A percentile compares a stretch with the other conserved stretches of the same genome.
Conservation (phyloP, 75 land plant species). For the Larix kaempferi region DNA sequence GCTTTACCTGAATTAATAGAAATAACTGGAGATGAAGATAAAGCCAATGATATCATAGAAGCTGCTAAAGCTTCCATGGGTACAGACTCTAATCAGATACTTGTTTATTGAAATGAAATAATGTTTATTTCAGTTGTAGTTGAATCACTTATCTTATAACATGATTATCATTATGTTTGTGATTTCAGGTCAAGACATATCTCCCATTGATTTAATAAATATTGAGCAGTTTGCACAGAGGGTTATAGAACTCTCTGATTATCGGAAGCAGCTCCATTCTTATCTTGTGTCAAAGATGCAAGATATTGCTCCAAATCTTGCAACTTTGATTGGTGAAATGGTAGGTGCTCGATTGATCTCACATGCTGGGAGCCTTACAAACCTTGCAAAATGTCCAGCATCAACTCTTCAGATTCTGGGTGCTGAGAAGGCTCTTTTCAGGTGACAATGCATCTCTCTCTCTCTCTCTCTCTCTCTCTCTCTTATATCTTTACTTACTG, state of each 20-base stretch:
- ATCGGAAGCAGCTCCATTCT: conserved; percentile 71
- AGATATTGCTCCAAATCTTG: conserved; percentile 94
- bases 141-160: background rate
- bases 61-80: conserved; percentile 99
- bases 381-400: conserved; percentile 94
- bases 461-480: too few species aligned
- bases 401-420: conserved; percentile 99
- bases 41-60: conserved; percentile 87
- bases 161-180: background rate
- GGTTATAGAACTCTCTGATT: conserved; percentile 84
- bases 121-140: background rate
- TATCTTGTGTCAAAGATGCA: conserved; percentile 94
- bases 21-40: conserved; percentile 90
- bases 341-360: conserved; percentile 99
- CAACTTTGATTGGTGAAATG: conserved; percentile 93
- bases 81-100: conserved; percentile 15
- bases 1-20: conserved; percentile 66
- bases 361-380: conserved; percentile 98
- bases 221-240: conserved; percentile 84
- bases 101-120: background rate
- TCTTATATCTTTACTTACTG: background rate
- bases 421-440: conserved; percentile 98
- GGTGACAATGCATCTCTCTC: conserved; percentile 33
- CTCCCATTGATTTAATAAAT: conserved; percentile 80
- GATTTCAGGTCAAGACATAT: conserved; percentile 84